Conservation (phyloP, 2,329 filamentous ascomycete species). For the Sporothrix pseudoabietina region DNA sequence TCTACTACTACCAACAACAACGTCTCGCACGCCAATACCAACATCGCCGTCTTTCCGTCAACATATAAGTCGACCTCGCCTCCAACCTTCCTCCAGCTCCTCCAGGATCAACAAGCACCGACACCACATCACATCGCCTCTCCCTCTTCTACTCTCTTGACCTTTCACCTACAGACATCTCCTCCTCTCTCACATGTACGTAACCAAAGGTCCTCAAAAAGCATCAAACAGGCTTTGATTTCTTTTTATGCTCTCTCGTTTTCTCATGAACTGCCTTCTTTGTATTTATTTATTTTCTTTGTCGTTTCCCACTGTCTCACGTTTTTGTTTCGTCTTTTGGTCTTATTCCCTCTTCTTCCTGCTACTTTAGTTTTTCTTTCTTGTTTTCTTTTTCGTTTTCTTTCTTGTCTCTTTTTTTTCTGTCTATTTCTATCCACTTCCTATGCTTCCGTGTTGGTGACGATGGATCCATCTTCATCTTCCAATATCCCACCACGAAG, state of each 20-base stretch:
- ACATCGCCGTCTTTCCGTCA: neutral
- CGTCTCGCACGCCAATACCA: neutral
- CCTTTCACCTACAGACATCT: neutral
- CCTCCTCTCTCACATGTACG: conserved; percentile 13
- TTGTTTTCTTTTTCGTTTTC: neutral
- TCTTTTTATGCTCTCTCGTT: neutral
- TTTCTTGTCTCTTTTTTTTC: neutral
- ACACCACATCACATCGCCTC: conserved; percentile 10
- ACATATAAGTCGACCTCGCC: conserved; percentile 23
- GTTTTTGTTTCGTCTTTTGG: neutral
- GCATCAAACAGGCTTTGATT: conserved; percentile 1
- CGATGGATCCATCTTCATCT: conserved; percentile 39
- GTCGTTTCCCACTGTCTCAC: neutral
- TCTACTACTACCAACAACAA: neutral
- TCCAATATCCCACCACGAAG: conserved; percentile 37
- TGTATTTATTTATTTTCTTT: neutral
- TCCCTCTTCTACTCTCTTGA: neutral
- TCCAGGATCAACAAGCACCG: conserved; percentile 24
- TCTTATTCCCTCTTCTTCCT: neutral
- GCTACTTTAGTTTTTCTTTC: neutral
- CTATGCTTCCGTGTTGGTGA: conserved; percentile 2
- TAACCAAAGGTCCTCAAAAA: neutral
- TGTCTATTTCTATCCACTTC: conserved; percentile 26
- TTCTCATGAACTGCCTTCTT: neutral
- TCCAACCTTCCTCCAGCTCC: neutral